Base-by-base conservation (phyloP, 2,329 filamentous ascomycete species). In the Gliomastix tumulicola region DNA sequence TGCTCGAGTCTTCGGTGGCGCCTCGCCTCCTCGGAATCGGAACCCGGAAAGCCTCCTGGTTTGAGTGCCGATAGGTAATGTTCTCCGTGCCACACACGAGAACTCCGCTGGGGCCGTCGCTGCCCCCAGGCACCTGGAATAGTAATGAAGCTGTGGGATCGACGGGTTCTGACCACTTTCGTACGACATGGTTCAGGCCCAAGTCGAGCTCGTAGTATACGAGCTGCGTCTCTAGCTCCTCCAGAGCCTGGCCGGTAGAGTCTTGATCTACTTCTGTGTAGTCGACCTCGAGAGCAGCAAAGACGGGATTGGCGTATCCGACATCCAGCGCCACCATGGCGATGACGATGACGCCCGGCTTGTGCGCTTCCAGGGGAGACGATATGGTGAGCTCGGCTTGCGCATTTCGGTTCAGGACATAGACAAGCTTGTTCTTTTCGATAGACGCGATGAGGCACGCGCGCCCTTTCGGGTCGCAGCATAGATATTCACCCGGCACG, bases 341-440 rank as follows among this genome's bases (percentile, higher is more conserved):
- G 49, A 95, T 87, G 18, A 97, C 89, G 34, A 98, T 65, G 2
- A 90, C 90, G 42, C 90, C 88, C 11, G 88, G 80, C 59, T 92
- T 94, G 63, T 98, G 90, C 3, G 92, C 94, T 63, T 98, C 94
- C 15, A 98, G 74, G 1, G 92, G 92, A 12, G 92, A 98, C 6
- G 92, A 98, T 35, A 98, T 98, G 28, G 89, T 94, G 50, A 98
- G 78, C 59, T 95, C 87, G 15, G 89, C 89, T 62, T 97, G 88
- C 4, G 88, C 78, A 63, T 95, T 94, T 46, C 94, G 83, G 62
- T 97, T 97, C 48, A 98, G 73, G 52, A 98, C 90, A 63, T 98
- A 99, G 48, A 98, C 92, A 39, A 99, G 83, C 68, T 98, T 98
- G 68, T 97, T 98, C 75, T 98, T 98, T 66, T 99, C 94, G 38